A percentile compares a stretch with the other conserved stretches of the same genome.
Evolutionary conservation across 129 eudicot genomes (phyloP).

Genomic region (Flaveria brownii): DNA sequence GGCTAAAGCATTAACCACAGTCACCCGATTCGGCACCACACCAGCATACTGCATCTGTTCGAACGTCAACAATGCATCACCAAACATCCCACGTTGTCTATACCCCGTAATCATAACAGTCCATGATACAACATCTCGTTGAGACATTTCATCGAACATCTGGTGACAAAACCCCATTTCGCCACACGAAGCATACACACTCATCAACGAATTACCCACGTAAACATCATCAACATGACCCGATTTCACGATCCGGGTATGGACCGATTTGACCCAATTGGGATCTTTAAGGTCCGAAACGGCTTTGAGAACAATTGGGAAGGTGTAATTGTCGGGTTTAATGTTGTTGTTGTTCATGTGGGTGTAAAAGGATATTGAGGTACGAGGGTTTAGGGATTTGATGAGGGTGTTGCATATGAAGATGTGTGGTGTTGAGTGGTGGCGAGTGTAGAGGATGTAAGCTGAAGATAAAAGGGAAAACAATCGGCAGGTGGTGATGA

Average conservation of each 20-base stretch:
- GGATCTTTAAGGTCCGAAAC: slow-evolving; percentile 40
- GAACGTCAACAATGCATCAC: slow-evolving; percentile 46
- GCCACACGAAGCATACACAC: slow-evolving; percentile 35
- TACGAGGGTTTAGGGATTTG: slow-evolving; percentile 36
- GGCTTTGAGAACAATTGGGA: slow-evolving; percentile 63
- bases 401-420: slow-evolving; percentile 49
- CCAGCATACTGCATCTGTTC: slow-evolving; percentile 54
- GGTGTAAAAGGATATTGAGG: slow-evolving; percentile 33
- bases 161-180: slow-evolving; percentile 42
- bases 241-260: slow-evolving; percentile 45
- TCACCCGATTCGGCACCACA: slow-evolving; percentile 63
- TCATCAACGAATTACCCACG: slow-evolving; percentile 58
- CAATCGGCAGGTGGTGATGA: slow-evolving; percentile 52
- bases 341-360: slow-evolving; percentile 3
- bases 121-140: slow-evolving; percentile 77
- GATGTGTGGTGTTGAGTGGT: slow-evolving; percentile 42
- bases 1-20: slow-evolving; percentile 64
- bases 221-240: slow-evolving; percentile 52
- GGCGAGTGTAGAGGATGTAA: slow-evolving; percentile 41
- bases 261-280: slow-evolving; percentile 39
- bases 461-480: slow-evolving; percentile 43
- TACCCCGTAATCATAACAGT: slow-evolving; percentile 56
- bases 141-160: slow-evolving; percentile 74
- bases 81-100: slow-evolving; percentile 44
- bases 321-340: slow-evolving; percentile 57